phyloP scores from a whole-genome alignment of 163 green algal species.

The Scenedesmus sp. region DNA sequence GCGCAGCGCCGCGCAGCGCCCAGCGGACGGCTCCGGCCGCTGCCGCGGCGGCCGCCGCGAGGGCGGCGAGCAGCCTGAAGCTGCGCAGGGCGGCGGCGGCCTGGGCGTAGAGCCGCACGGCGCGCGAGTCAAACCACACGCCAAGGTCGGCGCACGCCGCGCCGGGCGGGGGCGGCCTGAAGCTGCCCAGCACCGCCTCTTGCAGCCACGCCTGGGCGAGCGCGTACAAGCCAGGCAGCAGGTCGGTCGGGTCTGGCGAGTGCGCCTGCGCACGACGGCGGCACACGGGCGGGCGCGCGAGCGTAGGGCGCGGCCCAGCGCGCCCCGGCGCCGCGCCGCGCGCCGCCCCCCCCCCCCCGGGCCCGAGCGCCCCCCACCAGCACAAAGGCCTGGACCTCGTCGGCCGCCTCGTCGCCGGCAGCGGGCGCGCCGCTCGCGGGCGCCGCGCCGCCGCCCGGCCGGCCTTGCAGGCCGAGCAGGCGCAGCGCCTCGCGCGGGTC shows the following conservation, averaged over 20 bases:
- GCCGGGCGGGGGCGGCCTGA: slow-evolving; percentile 1
- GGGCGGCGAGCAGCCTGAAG: neutral
- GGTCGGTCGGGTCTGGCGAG: slow-evolving; percentile 11
- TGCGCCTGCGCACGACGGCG: slow-evolving; percentile 1
- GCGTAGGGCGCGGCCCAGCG: too few relatives aligned
- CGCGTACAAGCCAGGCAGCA: slow-evolving; percentile 26
- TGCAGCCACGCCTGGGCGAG: slow-evolving; percentile 45
- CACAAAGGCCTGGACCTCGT: slow-evolving; percentile 16
- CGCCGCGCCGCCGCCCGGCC: neutral
- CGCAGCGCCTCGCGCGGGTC: slow-evolving; percentile 5
- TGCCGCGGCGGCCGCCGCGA: neutral
- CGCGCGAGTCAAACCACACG: slow-evolving; percentile 21
- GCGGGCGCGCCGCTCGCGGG: too few relatives aligned
- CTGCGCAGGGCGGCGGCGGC: neutral
- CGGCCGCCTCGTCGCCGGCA: too few relatives aligned
- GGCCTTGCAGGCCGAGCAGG: slow-evolving; percentile 33
- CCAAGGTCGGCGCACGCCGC: slow-evolving; percentile 3
- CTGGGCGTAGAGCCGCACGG: slow-evolving; percentile 28
- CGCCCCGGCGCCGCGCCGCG: too few relatives aligned
- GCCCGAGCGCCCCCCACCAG: slow-evolving; percentile 6
- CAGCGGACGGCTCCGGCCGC: neutral
- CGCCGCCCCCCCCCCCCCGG: too few relatives aligned
- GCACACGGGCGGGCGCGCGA: too few relatives aligned
- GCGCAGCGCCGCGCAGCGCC: neutral
- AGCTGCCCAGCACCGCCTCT: slow-evolving; percentile 31